Evolutionary conservation across 495 filamentous ascomycete species (phyloP).

Genomic region (Penicillium herquei): DNA sequence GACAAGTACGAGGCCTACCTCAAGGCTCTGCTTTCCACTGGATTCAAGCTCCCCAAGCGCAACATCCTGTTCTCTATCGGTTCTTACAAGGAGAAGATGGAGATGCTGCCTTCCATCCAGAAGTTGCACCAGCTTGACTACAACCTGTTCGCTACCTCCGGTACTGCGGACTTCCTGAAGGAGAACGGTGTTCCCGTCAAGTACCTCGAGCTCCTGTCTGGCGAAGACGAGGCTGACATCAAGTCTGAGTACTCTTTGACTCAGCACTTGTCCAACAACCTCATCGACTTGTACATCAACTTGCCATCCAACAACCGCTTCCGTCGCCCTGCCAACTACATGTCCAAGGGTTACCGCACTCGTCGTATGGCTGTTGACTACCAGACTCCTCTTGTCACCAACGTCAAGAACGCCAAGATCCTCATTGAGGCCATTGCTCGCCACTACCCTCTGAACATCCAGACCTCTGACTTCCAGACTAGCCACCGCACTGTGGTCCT

Average conservation of each 20-base stretch:
- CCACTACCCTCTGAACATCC: conserved; percentile 78
- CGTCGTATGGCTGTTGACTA: conserved; percentile 98
- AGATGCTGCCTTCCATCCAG: conserved; percentile 89
- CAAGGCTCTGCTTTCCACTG: conserved; percentile 91
- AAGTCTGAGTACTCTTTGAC: conserved; percentile 95
- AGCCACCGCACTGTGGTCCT: conserved; percentile 75
- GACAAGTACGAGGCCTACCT: conserved; percentile 98
- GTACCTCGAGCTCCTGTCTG: conserved; percentile 81
- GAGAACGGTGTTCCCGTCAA: conserved; percentile 87
- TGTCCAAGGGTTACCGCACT: conserved; percentile 94
- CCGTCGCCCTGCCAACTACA: conserved; percentile 92
- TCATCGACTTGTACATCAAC: conserved; percentile 98
- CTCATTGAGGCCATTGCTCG: conserved; percentile 90
- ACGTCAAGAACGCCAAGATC: conserved; percentile 99
- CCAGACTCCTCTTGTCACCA: conserved; percentile 94
- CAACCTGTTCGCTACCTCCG: conserved; percentile 92
- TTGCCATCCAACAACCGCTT: conserved; percentile 96
- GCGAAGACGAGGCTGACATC: conserved; percentile 69
- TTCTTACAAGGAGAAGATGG: conserved; percentile 94
- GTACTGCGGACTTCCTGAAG: conserved; percentile 93
- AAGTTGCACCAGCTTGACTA: conserved; percentile 87
- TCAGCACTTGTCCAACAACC: conserved; percentile 92
- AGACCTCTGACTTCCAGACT: conserved; percentile 83
- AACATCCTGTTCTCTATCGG: conserved; percentile 96
- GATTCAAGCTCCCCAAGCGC: conserved; percentile 92